Conservation (phyloP, 73 alveolate species). For the Paramecium primaurelia region DNA sequence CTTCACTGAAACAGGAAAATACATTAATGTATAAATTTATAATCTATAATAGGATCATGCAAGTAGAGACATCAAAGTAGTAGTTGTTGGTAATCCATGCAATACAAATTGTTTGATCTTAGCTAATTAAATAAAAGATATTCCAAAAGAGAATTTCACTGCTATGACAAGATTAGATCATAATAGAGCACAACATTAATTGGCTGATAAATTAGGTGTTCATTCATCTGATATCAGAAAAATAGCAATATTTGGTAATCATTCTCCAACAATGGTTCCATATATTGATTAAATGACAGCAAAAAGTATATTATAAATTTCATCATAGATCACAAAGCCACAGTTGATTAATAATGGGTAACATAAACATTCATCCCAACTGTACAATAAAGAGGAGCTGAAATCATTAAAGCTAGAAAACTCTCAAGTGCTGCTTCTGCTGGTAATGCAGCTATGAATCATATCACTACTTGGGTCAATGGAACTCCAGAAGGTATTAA, state of each 20-base stretch:
- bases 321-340: slow-evolving; percentile 10
- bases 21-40: slow-evolving; percentile 50
- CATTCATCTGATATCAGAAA: slow-evolving; percentile 77
- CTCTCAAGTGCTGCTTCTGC: slow-evolving; percentile 97
- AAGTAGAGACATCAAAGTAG: slow-evolving; percentile 21
- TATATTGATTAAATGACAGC: slow-evolving; percentile 77
- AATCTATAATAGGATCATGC: neutral
- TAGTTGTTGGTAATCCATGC: slow-evolving; percentile 98
- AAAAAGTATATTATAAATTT: slow-evolving; percentile 56
- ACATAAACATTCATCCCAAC: slow-evolving; percentile 87
- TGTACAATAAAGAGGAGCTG: slow-evolving; percentile 98
- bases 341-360: slow-evolving; percentile 72
- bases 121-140: slow-evolving; percentile 84
- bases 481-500: slow-evolving; percentile 70
- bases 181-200: slow-evolving; percentile 94
- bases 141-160: slow-evolving; percentile 94
- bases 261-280: slow-evolving; percentile 95
- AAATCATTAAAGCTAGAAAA: slow-evolving; percentile 89
- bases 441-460: slow-evolving; percentile 97
- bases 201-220: slow-evolving; percentile 82
- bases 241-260: slow-evolving; percentile 96
- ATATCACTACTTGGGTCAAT: slow-evolving; percentile 96
- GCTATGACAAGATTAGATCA: slow-evolving; percentile 99
- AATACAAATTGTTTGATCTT: slow-evolving; percentile 96
- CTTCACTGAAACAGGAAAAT: slow-evolving; percentile 76